Evolutionary conservation across 2,329 filamentous ascomycete genomes (phyloP), one percentile per base, ranked within the genome.

Genomic region (Chaetomiaceae sp.): DNA sequence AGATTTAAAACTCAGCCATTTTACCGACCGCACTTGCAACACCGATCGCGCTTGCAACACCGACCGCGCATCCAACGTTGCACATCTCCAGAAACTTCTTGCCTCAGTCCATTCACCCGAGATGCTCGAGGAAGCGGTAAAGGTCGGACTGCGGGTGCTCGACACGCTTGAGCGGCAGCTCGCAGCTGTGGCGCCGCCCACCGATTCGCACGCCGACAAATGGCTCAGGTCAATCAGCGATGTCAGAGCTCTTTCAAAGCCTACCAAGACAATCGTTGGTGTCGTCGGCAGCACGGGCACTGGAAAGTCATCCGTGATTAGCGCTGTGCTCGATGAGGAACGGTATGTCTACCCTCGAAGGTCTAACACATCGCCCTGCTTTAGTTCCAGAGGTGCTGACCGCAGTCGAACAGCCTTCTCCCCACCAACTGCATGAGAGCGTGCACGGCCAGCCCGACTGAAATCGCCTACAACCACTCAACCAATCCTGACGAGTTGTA

Each of bases 261-360:
- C 70, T 6, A 49, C 50, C 0, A 40, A 50, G 13, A 60, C 70
- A 10, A 69, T 82, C 0, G 70, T 85, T 16, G 81, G 80, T 5
- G 75, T 85, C 1, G 74, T 82, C 3, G 82, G 81, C 1, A 79
- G 75, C 48, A 85, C 82, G 0, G 81, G 81, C 0, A 75, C 77
- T 1, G 82, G 82, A 0, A 86, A 85, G 59, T 79, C 74, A 17
- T 80, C 76, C 2, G 68, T 84, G 0, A 82, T 85, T 62, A 85
- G 85, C 58, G 81, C 81, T 0, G 60, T 85, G 30, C 68, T 85
- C 0, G 79, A 83, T 25, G 78, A 85, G 57, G 78, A 84, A 55
- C 69, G 74, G 30, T 67, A 62, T 23, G 51, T 17, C 23, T 27
- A 27, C 6, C 25, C n/a, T n/a, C n/a, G n/a, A n/a, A n/a, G n/a